phyloP scores from a whole-genome alignment of 1,284 basidiomycete species.

The Golubevia sp. region DNA sequence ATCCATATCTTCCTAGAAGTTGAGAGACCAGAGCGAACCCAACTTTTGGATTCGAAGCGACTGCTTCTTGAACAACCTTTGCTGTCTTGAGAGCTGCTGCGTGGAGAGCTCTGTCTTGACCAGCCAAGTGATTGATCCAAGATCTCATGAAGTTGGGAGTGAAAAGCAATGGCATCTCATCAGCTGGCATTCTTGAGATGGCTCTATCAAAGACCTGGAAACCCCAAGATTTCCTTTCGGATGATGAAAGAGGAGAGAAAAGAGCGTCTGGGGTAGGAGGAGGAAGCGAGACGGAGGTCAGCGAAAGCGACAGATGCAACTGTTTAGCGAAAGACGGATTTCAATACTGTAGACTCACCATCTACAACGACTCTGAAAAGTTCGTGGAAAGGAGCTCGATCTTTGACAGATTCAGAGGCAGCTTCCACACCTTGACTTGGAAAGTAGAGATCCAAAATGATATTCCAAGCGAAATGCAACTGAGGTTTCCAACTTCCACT shows the following conservation, averaged over 20 bases:
- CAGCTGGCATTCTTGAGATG: slow-evolving; percentile 71
- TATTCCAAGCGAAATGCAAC: slow-evolving; percentile 88
- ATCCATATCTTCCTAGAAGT: slow-evolving; percentile 82
- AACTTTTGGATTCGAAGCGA: slow-evolving; percentile 75
- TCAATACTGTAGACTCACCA: slow-evolving; percentile 66
- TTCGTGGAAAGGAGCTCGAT: slow-evolving; percentile 78
- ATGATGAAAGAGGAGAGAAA: slow-evolving; percentile 80
- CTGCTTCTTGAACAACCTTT: slow-evolving; percentile 75
- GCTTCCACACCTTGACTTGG: slow-evolving; percentile 59
- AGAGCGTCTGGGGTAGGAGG: slow-evolving; percentile 71
- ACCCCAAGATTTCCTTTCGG: slow-evolving; percentile 92
- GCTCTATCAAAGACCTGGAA: slow-evolving; percentile 88
- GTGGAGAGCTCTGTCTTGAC: slow-evolving; percentile 83
- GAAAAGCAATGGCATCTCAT: slow-evolving; percentile 82
- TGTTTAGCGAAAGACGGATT: slow-evolving; percentile 7
- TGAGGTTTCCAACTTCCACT: slow-evolving; percentile 83
- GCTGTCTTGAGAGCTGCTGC: slow-evolving; percentile 74
- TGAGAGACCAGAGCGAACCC: slow-evolving; percentile 85
- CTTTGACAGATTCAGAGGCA: slow-evolving; percentile 25
- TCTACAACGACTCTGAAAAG: slow-evolving; percentile 90
- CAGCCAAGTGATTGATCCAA: slow-evolving; percentile 93
- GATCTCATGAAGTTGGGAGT: slow-evolving; percentile 94
- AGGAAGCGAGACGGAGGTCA: background rate
- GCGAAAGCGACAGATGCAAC: background rate
- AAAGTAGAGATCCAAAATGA: slow-evolving; percentile 78